Percentiles rank a stretch among this genome's conserved stretches.
These are phyloP conservation scores for Podospora appendiculata DNA, from an alignment of 495 filamentous ascomycete species.

Conservation along the genomic window DNA sequence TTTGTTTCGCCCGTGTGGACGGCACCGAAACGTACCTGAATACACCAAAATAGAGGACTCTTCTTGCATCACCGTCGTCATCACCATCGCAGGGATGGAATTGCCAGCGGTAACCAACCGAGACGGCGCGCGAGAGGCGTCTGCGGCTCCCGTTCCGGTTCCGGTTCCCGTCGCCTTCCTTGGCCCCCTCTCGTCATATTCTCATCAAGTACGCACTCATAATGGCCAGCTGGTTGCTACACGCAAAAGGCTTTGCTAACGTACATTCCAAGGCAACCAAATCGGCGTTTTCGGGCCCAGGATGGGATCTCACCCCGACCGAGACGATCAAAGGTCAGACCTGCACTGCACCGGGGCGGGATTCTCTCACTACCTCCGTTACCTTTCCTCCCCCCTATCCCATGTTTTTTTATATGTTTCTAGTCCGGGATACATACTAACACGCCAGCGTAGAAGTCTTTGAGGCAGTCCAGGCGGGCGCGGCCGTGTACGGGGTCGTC, in stretches of 20 bases:
- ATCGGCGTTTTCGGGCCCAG: conserved; percentile 47
- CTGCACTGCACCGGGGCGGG: too few species aligned
- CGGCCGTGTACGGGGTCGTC: conserved; percentile 66
- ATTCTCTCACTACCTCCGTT: not conserved
- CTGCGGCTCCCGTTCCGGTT: too few species aligned
- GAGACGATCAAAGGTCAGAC: conserved; percentile 53
- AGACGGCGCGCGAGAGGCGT: too few species aligned
- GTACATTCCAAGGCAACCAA: conserved; percentile 53
- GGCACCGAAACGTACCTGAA: too few species aligned
- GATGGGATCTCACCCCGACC: conserved; percentile 50
- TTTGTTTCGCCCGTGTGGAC: too few species aligned
- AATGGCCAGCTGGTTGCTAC: too few species aligned
- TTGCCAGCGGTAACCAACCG: too few species aligned
- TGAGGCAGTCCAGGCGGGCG: conserved; percentile 57
- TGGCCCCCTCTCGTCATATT: conserved; percentile 79
- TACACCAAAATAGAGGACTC: too few species aligned
- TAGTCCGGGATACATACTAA: conserved; percentile 6
- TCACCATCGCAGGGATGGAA: too few species aligned
- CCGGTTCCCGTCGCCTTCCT: conserved; percentile 58
- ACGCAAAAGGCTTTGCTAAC: not conserved
- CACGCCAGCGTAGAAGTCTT: conserved; percentile 56
- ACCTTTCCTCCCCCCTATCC: too few species aligned
- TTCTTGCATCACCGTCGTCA: too few species aligned
- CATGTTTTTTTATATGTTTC: too few species aligned
- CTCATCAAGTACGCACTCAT: conserved; percentile 79